Base-by-base conservation (phyloP, 108 stramenopile genomes). In the Pseudonitzschia delicatissima region DNA sequence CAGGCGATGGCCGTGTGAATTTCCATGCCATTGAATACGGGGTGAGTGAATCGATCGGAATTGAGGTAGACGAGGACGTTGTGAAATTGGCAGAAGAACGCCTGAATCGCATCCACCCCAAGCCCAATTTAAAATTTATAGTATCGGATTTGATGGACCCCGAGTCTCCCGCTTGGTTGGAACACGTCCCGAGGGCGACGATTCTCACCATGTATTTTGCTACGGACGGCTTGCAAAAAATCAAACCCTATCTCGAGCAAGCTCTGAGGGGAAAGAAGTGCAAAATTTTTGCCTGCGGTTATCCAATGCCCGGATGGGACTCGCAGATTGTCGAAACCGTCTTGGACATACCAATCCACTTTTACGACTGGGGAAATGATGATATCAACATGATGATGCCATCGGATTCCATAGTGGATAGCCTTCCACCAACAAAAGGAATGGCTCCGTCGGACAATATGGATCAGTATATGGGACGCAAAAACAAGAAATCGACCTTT, bases 161-260 rank as follows among this genome's bases (percentile, higher is more conserved):
- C 2, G 50, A 45, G 0, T 55, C 57, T 53, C 73, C 52, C 0
- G 64, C 65, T 12, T 68, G 67, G 60, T 57, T 47, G 44, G 58
- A 77, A 36, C 32, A 62, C 39, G 63, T 88, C 29, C 71, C 72
- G 17, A 33, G 77, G 12, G 78, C 87, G 8, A 89, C 86, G 12
- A 67, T 94, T 45, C 68, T 94, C 50, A 94, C 90, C 62, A 86
- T 87, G 84, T 91, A 91, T 68, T 91, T 94, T 79, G 87, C 87
- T 13, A 66, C 76, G 29, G 81, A 86, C 12, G 90, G 87, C 32
- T 58, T 94, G 45, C 36, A 66, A 28, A 73, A 78, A 49, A 59
- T 94, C 9, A 62, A 78, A 52, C 90, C 90, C 0, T 62, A 82
- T 6, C 64, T 94, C n/a, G 88, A 87, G 39, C 58, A 73, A 31